Base-by-base conservation (phyloP, 495 filamentous ascomycete species). In the Talaromyces wortmannii region DNA sequence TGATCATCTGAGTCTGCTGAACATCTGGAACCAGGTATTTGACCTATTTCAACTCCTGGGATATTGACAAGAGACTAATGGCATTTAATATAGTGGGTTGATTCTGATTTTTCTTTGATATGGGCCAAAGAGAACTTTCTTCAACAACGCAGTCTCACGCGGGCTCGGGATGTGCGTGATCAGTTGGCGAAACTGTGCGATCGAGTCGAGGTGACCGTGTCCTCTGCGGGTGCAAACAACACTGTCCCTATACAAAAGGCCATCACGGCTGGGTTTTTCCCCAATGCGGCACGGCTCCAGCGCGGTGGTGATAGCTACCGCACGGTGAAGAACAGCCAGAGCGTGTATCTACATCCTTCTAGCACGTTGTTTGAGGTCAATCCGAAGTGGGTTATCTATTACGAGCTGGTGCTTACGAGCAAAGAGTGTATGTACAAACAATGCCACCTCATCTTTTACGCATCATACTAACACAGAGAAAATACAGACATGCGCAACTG, bases 381-480 rank as follows among this genome's bases (percentile, higher is more conserved):
- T 61, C 92, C 92, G 16, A 91, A 89, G 71, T 92, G 87, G 81
- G 82, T 96, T 49, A 82, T 96, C 32, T 98, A 92, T 67, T 92
- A 89, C 61, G 95, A 98, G 71, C 65, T 97, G 57, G 92, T 97
- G 33, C 74, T 95, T 17, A 97, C 94, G 59, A 91, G 85, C 53
- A 91, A 92, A 75, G 92, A 97, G 76, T 98, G 92, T 63, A 95
- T n/a, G n/a, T n/a, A n/a, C n/a, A n/a, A n/a, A n/a, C n/a, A n/a
- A n/a, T n/a, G n/a, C n/a, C n/a, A n/a, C n/a, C n/a, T n/a, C n/a
- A n/a, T n/a, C n/a, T n/a, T n/a, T n/a, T n/a, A n/a, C n/a, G n/a
- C n/a, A n/a, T n/a, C n/a, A n/a, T n/a, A n/a, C n/a, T n/a, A n/a
- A n/a, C n/a, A n/a, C n/a, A n/a, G n/a, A n/a, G n/a, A n/a, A n/a